Conservation (phyloP, 2,329 filamentous ascomycete species). For the Ophiocordyceps unilateralis region DNA sequence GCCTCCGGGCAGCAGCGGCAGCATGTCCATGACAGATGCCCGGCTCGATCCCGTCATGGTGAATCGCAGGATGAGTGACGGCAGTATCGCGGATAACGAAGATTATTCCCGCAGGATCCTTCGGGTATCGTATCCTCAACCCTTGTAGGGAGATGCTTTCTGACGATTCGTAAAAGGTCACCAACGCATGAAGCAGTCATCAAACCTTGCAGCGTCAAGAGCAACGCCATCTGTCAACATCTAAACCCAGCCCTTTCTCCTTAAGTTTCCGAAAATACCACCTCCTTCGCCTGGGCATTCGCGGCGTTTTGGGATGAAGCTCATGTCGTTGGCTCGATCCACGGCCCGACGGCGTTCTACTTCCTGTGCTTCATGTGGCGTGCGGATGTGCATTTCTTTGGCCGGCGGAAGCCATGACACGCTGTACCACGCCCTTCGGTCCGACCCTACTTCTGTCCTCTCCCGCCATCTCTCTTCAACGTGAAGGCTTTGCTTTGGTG, state of each 20-base stretch:
- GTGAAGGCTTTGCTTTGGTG: constrained; percentile 8
- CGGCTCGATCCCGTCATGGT: constrained; percentile 77
- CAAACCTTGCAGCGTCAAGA: constrained; percentile 11
- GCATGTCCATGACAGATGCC: constrained; percentile 60
- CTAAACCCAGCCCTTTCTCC: constrained; percentile 11
- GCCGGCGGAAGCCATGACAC: constrained; percentile 2
- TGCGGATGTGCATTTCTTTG: constrained; percentile 15
- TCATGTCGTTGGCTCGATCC: constrained; percentile 17
- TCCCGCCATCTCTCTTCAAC: constrained; percentile 17
- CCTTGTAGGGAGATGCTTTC: background rate
- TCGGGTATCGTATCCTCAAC: constrained; percentile 45
- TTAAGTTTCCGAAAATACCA: constrained; percentile 8
- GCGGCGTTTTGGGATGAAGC: constrained; percentile 24
- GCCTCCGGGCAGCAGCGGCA: constrained; percentile 44
- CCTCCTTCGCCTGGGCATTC: constrained; percentile 17
- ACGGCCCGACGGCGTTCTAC: constrained; percentile 20
- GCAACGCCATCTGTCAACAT: constrained; percentile 3
- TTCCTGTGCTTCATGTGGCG: constrained; percentile 14
- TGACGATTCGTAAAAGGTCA: constrained; percentile 23
- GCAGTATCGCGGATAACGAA: constrained; percentile 92
- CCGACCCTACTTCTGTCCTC: constrained; percentile 19
- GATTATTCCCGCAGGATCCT: constrained; percentile 94
- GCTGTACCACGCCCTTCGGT: background rate
- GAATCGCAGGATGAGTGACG: constrained; percentile 72
- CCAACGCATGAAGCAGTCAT: constrained; percentile 35